Evolutionary conservation across 306 rosid species (phyloP), one percentile per base, ranked within the genome.

Genomic region (Mimosa pudica): DNA sequence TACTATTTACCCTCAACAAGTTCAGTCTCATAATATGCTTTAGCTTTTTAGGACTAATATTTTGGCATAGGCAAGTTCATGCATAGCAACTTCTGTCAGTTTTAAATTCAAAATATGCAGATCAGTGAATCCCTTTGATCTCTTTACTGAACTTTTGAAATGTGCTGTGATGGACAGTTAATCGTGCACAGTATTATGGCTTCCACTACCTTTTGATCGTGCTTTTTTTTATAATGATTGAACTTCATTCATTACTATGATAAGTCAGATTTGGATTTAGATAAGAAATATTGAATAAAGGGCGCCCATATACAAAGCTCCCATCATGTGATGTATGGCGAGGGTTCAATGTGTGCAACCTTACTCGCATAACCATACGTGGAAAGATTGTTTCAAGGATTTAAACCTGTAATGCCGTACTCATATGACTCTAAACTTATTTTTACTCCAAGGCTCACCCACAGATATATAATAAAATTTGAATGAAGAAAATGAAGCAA

Each of bases 201-300:
- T 51, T 72, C 76, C 76, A 73, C 77, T 73, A 35, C 49, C 77
- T 35, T 52, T 51, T 54, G 47, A 2, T 32, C 17, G 64, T 72
- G 76, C 61, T 14, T 3, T 16, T 16, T 32, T 48, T 3, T 47
- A 12, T 32, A 49, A 30, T 71, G 62, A 38, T 36, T 35, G 51
- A n/a, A 54, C n/a, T 54, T 54, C 36, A 52, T 73, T 73, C 51
- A n/a, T 54, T 54, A 16, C 63, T 49, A 52, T 18, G 63, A 73
- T 20, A 9, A 36, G 77, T 35, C 42, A 51, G 16, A 46, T 30
- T 47, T 47, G 17, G 64, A 60, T 52, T 52, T n/a, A 73, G 49
- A 73, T 73, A 73, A 73, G 65, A 38, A 38, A 38, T 38, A 38
- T 38, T 38, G 4, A 38, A 38, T 2, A 38, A 38, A 38, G 42